These are phyloP conservation scores for Cladorrhinum samala DNA, from an alignment of 495 filamentous ascomycete species.

Conservation along the genomic window DNA sequence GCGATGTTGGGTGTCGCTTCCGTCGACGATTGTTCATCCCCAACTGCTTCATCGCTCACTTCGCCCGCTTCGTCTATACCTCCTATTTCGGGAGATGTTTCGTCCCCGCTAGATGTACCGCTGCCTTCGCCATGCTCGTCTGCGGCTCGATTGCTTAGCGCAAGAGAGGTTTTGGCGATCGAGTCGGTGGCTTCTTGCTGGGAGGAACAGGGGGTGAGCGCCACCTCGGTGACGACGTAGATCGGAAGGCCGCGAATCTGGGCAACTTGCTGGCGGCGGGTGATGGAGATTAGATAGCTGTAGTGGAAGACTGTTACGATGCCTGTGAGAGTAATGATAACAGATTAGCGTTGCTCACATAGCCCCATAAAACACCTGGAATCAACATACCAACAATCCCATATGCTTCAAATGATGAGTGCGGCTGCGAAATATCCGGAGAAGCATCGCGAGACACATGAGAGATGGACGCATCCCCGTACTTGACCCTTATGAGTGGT, in stretches of 20 bases:
- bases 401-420: constrained; percentile 62
- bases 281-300: constrained; percentile 80
- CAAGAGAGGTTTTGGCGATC: constrained; percentile 56
- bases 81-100: constrained; percentile 23
- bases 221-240: constrained; percentile 79
- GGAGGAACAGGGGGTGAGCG: constrained; percentile 78
- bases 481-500: constrained; percentile 60
- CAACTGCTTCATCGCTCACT: constrained; percentile 13
- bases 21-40: constrained; percentile 23
- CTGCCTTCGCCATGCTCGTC: constrained; percentile 31
- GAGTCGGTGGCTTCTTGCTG: constrained; percentile 64
- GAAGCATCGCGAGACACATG: constrained; percentile 28
- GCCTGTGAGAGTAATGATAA: constrained; percentile 39
- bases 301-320: constrained; percentile 63
- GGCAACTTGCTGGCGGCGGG: constrained; percentile 78
- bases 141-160: constrained; percentile 30
- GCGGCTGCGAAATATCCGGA: constrained; percentile 28
- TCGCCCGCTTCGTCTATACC: constrained; percentile 27
- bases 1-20: constrained; percentile 32
- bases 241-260: constrained; percentile 73
- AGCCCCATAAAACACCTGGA: no score
- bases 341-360: neutral
- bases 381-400: constrained; percentile 79
- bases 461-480: constrained; percentile 56
- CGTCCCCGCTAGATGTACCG: constrained; percentile 23